These are phyloP conservation scores for Podospora sp. DNA, from an alignment of 495 filamentous ascomycete genomes.

Conservation along the genomic window DNA sequence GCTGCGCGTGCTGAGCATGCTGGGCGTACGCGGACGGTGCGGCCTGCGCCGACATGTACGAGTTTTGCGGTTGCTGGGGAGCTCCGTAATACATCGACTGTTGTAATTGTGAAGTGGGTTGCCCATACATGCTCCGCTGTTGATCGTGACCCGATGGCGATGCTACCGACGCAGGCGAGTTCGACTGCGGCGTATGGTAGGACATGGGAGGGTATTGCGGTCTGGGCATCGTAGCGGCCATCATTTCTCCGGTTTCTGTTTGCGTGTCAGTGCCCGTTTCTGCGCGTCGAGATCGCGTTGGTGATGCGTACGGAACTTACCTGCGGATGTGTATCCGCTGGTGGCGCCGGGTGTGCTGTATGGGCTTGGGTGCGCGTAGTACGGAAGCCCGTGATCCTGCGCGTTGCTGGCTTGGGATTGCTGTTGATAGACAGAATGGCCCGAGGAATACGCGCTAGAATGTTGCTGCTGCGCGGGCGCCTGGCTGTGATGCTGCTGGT, in stretches of 20 bases:
- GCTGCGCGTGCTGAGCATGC: conserved; percentile 58
- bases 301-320: conserved; percentile 55
- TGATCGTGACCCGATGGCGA: conserved; percentile 89
- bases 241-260: conserved; percentile 83
- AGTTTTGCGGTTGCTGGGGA: conserved; percentile 63
- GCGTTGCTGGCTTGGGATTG: conserved; percentile 48
- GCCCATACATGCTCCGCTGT: conserved; percentile 80
- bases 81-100: conserved; percentile 71
- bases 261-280: conserved; percentile 32
- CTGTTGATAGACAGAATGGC: conserved; percentile 58
- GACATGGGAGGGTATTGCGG: conserved; percentile 82
- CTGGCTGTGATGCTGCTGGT: conserved; percentile 65
- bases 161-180: conserved; percentile 93
- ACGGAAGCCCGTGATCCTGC: conserved; percentile 62
- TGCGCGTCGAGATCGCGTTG: conserved; percentile 13
- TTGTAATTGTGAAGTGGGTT: conserved; percentile 75
- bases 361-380: conserved; percentile 72
- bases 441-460: conserved; percentile 59
- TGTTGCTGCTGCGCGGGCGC: conserved; percentile 49
- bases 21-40: conserved; percentile 75
- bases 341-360: conserved; percentile 73
- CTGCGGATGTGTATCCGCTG: conserved; percentile 75
- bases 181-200: conserved; percentile 94
- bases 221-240: conserved; percentile 89
- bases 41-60: conserved; percentile 65